Evolutionary conservation across 108 stramenopile species (phyloP), one percentile per base, ranked within the genome.

Genomic region (Poteriospumella lacustris): DNA sequence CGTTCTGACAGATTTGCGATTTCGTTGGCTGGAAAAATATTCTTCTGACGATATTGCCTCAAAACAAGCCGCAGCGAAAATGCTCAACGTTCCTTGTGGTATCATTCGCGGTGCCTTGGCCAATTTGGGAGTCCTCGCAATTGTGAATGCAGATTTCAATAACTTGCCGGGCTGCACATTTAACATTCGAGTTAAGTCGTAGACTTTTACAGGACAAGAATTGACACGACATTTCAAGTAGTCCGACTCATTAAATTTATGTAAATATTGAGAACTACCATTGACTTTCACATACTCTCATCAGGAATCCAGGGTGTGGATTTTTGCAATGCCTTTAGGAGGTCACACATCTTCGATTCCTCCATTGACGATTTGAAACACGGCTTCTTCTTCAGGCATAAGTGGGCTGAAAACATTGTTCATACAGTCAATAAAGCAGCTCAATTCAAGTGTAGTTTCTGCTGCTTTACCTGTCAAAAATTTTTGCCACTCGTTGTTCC

Each of bases 121-220:
- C 12, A 93, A 93, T 85, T 79, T 95, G 68, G 93, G 92, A 24
- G 89, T 95, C 72, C 81, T 83, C 19, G 87, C 92, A 31, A 90
- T 92, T 26, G 95, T 95, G 0, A 89, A 86, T 58, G 93, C 93
- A 72, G 93, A 95, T 73, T 95, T 94, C 79, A 89, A 89, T 81
- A 91, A 88, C 77, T 90, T 94, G 90, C 87, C 93, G 29, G 89
- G 89, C 24, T 94, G 93, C 68, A 91, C 90, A 1, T 95, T 95
- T 85, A 94, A 92, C 82, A 91, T 95, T 42, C 26, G 47, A 24
- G 31, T 73, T 15, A 73, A 73, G 41, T 42, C 70, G 24, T 64
- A 64, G 36, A 19, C 24, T 24, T 56, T n/a, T n/a, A n/a, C n/a
- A n/a, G n/a, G n/a, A n/a, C n/a, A 19, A 56, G 24, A 15, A 56